A percentile compares a stretch with the other conserved stretches of the same genome.
phyloP scores from a whole-genome alignment of 2,329 filamentous ascomycete genomes.

The Leptographium galeiforme region DNA sequence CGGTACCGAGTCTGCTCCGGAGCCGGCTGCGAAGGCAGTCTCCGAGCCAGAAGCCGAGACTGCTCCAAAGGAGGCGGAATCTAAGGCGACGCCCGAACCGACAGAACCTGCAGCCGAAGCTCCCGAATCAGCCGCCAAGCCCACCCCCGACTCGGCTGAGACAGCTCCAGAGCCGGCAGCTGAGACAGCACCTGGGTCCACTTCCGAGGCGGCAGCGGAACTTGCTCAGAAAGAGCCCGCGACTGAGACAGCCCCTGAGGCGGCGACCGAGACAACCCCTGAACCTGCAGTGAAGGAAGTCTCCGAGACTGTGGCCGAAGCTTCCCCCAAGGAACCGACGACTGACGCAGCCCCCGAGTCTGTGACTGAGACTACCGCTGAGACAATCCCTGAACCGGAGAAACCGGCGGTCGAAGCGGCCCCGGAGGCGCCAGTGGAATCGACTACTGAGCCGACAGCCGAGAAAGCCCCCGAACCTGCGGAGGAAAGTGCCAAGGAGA shows the following conservation, averaged over 20 bases:
- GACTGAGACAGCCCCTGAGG: constrained; percentile 4
- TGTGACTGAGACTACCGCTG: neutral
- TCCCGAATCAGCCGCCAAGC: neutral
- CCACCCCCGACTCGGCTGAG: neutral
- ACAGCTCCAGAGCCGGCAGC: neutral
- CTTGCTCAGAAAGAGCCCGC: neutral
- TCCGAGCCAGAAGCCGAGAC: neutral
- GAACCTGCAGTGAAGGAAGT: constrained; percentile 4
- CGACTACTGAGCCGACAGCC: neutral
- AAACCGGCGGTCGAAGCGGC: neutral
- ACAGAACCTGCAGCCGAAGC: neutral
- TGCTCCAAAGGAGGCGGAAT: neutral
- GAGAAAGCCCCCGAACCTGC: too few species aligned
- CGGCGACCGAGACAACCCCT: constrained; percentile 2
- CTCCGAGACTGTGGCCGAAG: constrained; percentile 1
- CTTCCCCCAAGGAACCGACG: neutral
- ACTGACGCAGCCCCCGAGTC: neutral
- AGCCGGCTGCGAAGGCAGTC: neutral
- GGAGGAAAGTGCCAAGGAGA: too few species aligned
- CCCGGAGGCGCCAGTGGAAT: neutral
- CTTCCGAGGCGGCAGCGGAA: neutral
- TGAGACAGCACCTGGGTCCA: neutral
- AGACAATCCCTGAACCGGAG: neutral
- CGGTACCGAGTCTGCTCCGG: neutral
- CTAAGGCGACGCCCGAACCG: too few species aligned